Percentiles rank a stretch among this genome's conserved stretches.
phyloP scores from a whole-genome alignment of 2,329 filamentous ascomycete genomes.

The Talaromyces sp. region DNA sequence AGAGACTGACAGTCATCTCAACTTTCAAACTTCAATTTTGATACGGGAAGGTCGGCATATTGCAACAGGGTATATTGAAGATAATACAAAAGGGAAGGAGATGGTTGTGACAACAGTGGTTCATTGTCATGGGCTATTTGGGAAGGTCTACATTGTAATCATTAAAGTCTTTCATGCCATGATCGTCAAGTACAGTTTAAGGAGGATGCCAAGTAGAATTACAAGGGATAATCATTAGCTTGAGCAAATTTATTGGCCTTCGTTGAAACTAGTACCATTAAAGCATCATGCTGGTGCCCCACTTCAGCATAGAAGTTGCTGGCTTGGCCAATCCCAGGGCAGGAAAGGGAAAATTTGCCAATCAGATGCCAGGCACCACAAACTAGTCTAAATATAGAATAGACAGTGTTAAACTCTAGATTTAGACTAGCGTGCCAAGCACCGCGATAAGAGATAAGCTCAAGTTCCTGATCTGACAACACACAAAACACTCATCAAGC shows the following conservation, averaged over 20 bases:
- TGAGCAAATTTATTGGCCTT: too few relatives aligned
- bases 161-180: not conserved
- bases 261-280: not conserved
- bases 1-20: not conserved
- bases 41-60: not conserved
- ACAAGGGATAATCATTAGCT: not conserved
- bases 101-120: not conserved
- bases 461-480: not conserved
- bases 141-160: not conserved
- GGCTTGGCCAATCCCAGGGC: too few relatives aligned
- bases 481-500: not conserved
- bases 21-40: not conserved
- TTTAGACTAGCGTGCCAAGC: not conserved
- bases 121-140: not conserved
- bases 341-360: not conserved
- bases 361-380: not conserved
- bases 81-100: not conserved
- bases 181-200: not conserved
- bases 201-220: not conserved
- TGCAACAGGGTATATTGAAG: not conserved
- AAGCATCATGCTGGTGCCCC: too few relatives aligned
- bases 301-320: not conserved
- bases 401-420: not conserved
- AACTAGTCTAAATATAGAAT: not conserved
- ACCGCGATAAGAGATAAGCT: not conserved